Evolutionary conservation across 805 yeast genomes (phyloP).

Genomic region (Blastobotrys robertii): DNA sequence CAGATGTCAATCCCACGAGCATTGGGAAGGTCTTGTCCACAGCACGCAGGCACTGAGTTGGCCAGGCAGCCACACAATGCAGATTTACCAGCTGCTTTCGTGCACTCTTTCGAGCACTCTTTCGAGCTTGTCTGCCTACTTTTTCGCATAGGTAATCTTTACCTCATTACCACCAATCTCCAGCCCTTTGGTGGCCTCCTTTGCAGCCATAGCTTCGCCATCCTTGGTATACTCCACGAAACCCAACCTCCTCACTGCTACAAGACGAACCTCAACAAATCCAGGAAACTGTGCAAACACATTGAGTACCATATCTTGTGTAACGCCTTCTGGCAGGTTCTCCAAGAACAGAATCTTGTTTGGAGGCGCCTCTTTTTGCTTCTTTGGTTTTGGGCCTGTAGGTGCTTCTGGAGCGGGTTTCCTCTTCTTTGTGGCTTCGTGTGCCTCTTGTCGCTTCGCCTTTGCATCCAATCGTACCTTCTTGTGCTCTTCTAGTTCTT

Average conservation of each 20-base stretch:
- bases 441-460: constrained; percentile 12
- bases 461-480: constrained; percentile 16
- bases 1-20: no score
- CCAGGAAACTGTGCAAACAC: constrained; percentile 48
- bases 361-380: constrained; percentile 39
- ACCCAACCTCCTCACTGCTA: constrained; percentile 59
- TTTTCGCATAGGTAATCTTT: constrained; percentile 27
- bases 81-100: no score
- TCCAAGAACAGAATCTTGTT: constrained; percentile 62
- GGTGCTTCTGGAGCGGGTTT: constrained; percentile 4
- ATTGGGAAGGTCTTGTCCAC: no score
- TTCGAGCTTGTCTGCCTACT: constrained; percentile 17
- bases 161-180: constrained; percentile 19
- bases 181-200: constrained; percentile 22
- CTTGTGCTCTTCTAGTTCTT: constrained; percentile 19
- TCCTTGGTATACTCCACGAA: constrained; percentile 68
- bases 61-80: no score
- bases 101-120: no score
- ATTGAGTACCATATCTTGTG: constrained; percentile 33
- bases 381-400: constrained; percentile 3
- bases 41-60: no score
- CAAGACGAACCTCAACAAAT: constrained; percentile 55
- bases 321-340: constrained; percentile 40
- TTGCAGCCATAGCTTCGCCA: constrained; percentile 37
- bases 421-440: constrained; percentile 6